Percentiles rank a stretch among this genome's conserved stretches.
These are phyloP conservation scores for Phaeoacremonium minimum DNA, from an alignment of 2,329 filamentous ascomycete genomes.

Conservation along the genomic window DNA sequence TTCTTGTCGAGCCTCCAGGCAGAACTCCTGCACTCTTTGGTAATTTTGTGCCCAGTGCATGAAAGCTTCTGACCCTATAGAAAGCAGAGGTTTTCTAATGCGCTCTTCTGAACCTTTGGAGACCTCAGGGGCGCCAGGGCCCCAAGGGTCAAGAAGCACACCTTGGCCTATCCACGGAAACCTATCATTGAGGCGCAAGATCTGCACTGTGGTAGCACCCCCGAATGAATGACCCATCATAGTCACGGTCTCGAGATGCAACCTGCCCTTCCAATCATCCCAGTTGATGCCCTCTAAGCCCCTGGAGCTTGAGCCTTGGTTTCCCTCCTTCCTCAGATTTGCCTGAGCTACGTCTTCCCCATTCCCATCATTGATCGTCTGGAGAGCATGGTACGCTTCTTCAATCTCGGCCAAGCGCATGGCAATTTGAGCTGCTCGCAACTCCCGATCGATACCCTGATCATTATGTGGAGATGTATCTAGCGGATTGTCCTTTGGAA, in stretches of 20 bases:
- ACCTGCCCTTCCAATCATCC: slow-evolving; percentile 49
- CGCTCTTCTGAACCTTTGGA: slow-evolving; percentile 32
- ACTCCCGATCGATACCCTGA: slow-evolving; percentile 53
- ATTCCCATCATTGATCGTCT: slow-evolving; percentile 48
- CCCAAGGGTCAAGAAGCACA: slow-evolving; percentile 65
- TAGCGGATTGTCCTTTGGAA: slow-evolving; percentile 48
- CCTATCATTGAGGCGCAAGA: slow-evolving; percentile 47
- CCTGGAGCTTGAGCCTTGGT: slow-evolving; percentile 52
- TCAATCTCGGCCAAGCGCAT: slow-evolving; percentile 61
- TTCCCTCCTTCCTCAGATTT: slow-evolving; percentile 55
- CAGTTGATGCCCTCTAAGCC: slow-evolving; percentile 53
- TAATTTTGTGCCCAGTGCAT: slow-evolving; percentile 67
- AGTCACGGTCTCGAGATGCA: slow-evolving; percentile 54
- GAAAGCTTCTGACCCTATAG: slow-evolving; percentile 64
- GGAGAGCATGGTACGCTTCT: slow-evolving; percentile 54
- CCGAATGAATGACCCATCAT: slow-evolving; percentile 65
- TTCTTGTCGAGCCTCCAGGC: slow-evolving; percentile 47
- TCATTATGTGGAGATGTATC: slow-evolving; percentile 51
- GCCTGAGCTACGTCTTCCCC: slow-evolving; percentile 43
- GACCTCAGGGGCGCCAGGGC: slow-evolving; percentile 39
- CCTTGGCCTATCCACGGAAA: slow-evolving; percentile 58
- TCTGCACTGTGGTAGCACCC: slow-evolving; percentile 58
- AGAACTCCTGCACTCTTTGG: slow-evolving; percentile 49
- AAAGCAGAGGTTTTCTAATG: slow-evolving; percentile 50
- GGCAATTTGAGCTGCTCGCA: slow-evolving; percentile 58